A percentile compares a stretch with the other conserved stretches of the same genome.
These are phyloP conservation scores for Ascocoryne sarcoides DNA, from an alignment of 2,329 filamentous ascomycete species.

Conservation along the genomic window DNA sequence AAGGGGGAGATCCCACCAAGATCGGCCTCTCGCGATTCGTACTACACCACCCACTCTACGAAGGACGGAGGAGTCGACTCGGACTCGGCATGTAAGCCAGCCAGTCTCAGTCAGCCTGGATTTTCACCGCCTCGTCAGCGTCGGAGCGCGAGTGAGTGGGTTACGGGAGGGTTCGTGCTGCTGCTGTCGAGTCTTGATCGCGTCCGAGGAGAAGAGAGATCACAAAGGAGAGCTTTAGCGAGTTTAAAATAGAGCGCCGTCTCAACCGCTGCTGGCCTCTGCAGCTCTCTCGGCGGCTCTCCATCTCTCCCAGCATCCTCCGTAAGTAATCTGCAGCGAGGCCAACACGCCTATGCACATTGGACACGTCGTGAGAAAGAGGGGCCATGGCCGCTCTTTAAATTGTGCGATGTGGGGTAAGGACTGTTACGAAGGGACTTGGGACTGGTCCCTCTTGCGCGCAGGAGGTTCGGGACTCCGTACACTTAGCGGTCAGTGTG, in stretches of 20 bases:
- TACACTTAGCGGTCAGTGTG: not conserved
- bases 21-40: no score
- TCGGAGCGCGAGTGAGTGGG: not conserved
- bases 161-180: no score
- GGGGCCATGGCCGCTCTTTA: not conserved
- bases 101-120: not conserved
- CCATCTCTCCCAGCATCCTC: not conserved
- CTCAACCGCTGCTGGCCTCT: not conserved
- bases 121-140: not conserved
- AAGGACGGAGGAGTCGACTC: no score
- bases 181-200: not conserved
- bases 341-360: not conserved
- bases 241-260: not conserved
- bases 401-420: not conserved
- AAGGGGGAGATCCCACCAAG: no score
- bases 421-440: no score
- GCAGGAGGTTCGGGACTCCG: no score
- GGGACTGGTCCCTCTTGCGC: no score
- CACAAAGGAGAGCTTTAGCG: not conserved
- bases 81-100: no score
- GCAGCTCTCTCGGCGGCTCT: no score
- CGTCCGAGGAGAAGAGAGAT: not conserved
- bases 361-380: not conserved
- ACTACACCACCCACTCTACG: no score
- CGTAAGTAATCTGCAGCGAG: not conserved